Percentiles rank a stretch among this genome's conserved stretches.
phyloP scores from a whole-genome alignment of 495 filamentous ascomycete species.

The Neurospora africana region DNA sequence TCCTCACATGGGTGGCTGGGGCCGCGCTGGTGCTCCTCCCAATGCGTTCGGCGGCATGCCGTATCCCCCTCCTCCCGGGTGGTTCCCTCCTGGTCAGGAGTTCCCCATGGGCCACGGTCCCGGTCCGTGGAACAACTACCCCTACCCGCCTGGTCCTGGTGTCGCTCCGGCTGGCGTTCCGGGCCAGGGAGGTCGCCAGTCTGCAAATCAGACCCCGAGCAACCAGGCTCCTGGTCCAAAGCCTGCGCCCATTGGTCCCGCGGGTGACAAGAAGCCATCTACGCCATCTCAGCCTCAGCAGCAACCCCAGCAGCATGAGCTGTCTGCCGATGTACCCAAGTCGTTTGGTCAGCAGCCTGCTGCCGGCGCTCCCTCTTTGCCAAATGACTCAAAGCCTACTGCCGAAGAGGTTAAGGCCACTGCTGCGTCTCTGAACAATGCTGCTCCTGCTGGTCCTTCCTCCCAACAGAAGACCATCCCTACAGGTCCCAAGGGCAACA shows the following conservation, averaged over 20 bases:
- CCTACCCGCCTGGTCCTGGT: conserved; percentile 39
- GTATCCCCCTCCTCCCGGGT: conserved; percentile 56
- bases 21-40: conserved; percentile 25
- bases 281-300: conserved; percentile 10
- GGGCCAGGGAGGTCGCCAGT: conserved; percentile 18
- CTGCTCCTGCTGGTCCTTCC: conserved; percentile 16
- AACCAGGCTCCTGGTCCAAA: conserved; percentile 30
- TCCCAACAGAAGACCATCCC: conserved; percentile 39
- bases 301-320: conserved; percentile 16
- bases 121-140: conserved; percentile 46
- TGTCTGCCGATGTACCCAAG: conserved; percentile 28
- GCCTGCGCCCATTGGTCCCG: conserved; percentile 45
- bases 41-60: conserved; percentile 35
- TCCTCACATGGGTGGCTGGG: conserved; percentile 44
- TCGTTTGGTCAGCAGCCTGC: conserved; percentile 25
- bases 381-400: conserved; percentile 58
- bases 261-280: conserved; percentile 34
- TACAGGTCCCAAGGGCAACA: conserved; percentile 50
- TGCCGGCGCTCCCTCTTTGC: conserved; percentile 45
- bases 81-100: conserved; percentile 75
- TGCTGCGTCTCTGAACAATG: conserved; percentile 30
- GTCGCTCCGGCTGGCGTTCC: conserved; percentile 24
- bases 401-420: conserved; percentile 44
- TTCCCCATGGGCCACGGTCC: conserved; percentile 55
- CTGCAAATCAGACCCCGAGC: conserved; percentile 26